A percentile compares a stretch with the other conserved stretches of the same genome.
Conservation (phyloP, 1,139 yeast species). For the Yamadazyma oceani region DNA sequence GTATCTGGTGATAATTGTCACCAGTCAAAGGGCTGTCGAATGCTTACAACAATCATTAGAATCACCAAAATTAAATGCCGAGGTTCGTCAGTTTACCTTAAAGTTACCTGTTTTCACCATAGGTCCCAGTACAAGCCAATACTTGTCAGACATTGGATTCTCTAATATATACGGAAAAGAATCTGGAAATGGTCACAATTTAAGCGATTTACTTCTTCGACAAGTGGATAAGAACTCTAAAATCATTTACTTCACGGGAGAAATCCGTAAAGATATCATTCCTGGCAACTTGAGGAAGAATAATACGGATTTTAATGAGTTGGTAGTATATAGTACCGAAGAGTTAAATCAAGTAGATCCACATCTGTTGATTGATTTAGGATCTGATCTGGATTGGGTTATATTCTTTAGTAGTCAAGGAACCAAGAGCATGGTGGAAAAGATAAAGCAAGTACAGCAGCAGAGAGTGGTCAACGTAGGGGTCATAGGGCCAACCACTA, state of each 20-base stretch:
- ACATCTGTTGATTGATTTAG: conserved; percentile 16
- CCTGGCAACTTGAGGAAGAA: conserved; percentile 55
- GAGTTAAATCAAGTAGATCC: conserved; percentile 23
- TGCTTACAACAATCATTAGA: conserved; percentile 38
- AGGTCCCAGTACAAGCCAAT: conserved; percentile 82
- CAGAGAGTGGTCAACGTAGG: conserved; percentile 49
- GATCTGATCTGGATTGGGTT: conserved; percentile 50
- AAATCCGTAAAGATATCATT: conserved; percentile 75
- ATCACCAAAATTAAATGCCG: conserved; percentile 10
- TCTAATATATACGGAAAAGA: conserved; percentile 59
- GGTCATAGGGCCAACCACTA: conserved; percentile 92
- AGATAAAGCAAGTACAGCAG: conserved; percentile 26
- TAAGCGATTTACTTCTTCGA: conserved; percentile 63
- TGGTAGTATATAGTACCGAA: conserved; percentile 66
- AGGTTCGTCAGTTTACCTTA: conserved; percentile 33
- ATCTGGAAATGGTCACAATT: conserved; percentile 78
- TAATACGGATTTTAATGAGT: conserved; percentile 56
- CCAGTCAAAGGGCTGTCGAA: conserved; percentile 92
- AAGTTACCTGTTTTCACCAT: conserved; percentile 64
- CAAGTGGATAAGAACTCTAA: conserved; percentile 28
- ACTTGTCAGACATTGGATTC: conserved; percentile 66
- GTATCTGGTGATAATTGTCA: conserved; percentile 49
- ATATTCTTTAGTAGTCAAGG: conserved; percentile 94
- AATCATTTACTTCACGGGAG: conserved; percentile 84
- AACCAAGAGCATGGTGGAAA: conserved; percentile 58